Percentiles rank a stretch among this genome's conserved stretches.
Evolutionary conservation across 805 yeast genomes (phyloP).

Genomic region (Ogataea dorogensis): DNA sequence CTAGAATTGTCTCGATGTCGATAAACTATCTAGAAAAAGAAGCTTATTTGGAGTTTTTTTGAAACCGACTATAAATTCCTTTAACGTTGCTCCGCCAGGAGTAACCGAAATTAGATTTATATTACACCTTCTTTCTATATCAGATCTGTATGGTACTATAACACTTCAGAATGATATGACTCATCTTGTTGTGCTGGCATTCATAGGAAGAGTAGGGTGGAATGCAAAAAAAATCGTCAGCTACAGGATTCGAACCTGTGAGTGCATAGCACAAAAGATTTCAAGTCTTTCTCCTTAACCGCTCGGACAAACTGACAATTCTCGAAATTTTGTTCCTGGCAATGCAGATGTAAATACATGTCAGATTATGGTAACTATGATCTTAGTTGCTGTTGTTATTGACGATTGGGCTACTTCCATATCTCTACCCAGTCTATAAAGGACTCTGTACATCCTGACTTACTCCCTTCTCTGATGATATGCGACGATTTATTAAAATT

Average conservation of each 20-base stretch:
- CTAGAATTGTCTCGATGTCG: neutral
- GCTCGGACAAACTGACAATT: constrained; percentile 45
- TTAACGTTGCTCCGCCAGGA: neutral
- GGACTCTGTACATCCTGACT: too few relatives aligned
- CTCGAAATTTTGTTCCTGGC: neutral
- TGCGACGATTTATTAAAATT: too few relatives aligned
- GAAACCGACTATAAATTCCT: neutral
- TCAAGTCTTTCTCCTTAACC: constrained; percentile 59
- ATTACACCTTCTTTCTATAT: too few relatives aligned
- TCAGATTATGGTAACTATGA: too few relatives aligned
- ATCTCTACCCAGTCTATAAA: too few relatives aligned
- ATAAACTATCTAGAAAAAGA: neutral
- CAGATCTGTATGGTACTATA: neutral
- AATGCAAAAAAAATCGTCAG: constrained; percentile 37
- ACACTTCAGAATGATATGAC: neutral
- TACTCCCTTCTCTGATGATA: too few relatives aligned
- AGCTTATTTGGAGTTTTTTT: constrained; percentile 1
- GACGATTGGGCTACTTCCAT: too few relatives aligned
- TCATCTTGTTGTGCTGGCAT: too few relatives aligned
- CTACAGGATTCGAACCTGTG: constrained; percentile 63
- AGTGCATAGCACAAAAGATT: constrained; percentile 62
- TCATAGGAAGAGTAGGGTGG: too few relatives aligned
- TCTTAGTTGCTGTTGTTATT: too few relatives aligned
- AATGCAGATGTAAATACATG: neutral
- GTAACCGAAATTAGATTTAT: too few relatives aligned